phyloP scores from a whole-genome alignment of 345 rosid species.

The Fremontodendron californicum region DNA sequence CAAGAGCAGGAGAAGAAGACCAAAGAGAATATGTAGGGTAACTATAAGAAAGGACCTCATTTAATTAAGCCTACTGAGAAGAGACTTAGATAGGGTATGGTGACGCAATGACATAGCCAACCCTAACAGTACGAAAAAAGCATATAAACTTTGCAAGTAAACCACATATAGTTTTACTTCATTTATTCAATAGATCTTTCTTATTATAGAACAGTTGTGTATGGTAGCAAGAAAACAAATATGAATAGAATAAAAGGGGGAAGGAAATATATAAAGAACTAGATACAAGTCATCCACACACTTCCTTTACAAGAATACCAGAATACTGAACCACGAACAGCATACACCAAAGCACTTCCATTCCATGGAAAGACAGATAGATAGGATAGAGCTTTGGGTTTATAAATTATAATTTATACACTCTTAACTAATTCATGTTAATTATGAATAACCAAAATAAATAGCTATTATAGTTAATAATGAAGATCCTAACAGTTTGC shows the following conservation, averaged over 20 bases:
- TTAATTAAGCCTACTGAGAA: neutral
- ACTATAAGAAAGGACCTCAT: neutral
- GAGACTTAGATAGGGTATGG: neutral
- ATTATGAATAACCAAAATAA: neutral
- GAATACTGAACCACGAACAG: neutral
- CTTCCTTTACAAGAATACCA: neutral
- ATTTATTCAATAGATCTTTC: neutral
- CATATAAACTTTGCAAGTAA: neutral
- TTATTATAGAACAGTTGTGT: neutral
- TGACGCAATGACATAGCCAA: neutral
- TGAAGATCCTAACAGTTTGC: neutral
- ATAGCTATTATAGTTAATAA: neutral
- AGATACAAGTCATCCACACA: neutral
- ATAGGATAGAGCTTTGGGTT: neutral
- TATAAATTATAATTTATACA: neutral
- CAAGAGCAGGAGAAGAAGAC: neutral
- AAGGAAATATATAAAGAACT: neutral
- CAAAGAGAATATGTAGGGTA: neutral
- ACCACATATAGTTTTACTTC: neutral
- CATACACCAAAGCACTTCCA: neutral
- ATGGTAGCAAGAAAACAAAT: neutral
- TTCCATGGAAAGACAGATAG: neutral
- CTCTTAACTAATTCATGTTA: neutral
- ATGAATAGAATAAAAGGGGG: neutral
- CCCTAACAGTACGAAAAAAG: neutral